phyloP scores from a whole-genome alignment of 1,139 yeast genomes.

The Barnettozyma hawaiiensis region DNA sequence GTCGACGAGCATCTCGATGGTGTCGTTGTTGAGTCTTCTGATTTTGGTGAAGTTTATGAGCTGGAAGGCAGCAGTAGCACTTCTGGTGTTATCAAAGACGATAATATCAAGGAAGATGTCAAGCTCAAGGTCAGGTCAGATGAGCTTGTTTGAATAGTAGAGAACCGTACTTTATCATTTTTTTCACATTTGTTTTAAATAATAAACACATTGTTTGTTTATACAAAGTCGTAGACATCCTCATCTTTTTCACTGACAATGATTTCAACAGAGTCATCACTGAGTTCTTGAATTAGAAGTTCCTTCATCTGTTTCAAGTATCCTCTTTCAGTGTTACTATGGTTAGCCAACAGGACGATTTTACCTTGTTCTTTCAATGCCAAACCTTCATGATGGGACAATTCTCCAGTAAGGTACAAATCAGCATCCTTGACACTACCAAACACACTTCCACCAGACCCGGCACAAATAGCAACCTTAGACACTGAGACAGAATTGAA shows the following conservation, averaged over 20 bases:
- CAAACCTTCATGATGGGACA: slow-evolving; percentile 88
- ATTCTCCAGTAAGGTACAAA: slow-evolving; percentile 81
- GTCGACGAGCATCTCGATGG: slow-evolving; percentile 10
- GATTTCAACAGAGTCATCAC: slow-evolving; percentile 35
- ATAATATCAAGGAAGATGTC: not conserved
- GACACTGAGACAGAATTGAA: slow-evolving; percentile 30
- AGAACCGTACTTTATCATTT: not conserved
- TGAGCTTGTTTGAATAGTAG: not conserved
- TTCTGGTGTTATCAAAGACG: not conserved
- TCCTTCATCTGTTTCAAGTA: slow-evolving; percentile 50
- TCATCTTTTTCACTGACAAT: slow-evolving; percentile 46
- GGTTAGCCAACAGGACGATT: slow-evolving; percentile 74
- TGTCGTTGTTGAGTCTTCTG: slow-evolving; percentile 4
- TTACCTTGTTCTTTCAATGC: slow-evolving; percentile 67
- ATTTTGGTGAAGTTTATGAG: not conserved
- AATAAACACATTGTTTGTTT: not conserved
- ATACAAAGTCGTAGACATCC: slow-evolving; percentile 42
- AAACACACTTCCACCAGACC: slow-evolving; percentile 76
- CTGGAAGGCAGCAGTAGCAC: slow-evolving; percentile 2
- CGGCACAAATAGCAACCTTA: slow-evolving; percentile 88
- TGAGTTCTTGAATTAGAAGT: slow-evolving; percentile 33
- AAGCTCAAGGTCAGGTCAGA: not conserved
- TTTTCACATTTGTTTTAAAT: not conserved
- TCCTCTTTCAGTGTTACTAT: slow-evolving; percentile 90
- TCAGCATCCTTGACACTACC: slow-evolving; percentile 47